Evolutionary conservation across 495 filamentous ascomycete genomes (phyloP), one percentile per base, ranked within the genome.

Genomic region (Aspergillus sclerotioniger): DNA sequence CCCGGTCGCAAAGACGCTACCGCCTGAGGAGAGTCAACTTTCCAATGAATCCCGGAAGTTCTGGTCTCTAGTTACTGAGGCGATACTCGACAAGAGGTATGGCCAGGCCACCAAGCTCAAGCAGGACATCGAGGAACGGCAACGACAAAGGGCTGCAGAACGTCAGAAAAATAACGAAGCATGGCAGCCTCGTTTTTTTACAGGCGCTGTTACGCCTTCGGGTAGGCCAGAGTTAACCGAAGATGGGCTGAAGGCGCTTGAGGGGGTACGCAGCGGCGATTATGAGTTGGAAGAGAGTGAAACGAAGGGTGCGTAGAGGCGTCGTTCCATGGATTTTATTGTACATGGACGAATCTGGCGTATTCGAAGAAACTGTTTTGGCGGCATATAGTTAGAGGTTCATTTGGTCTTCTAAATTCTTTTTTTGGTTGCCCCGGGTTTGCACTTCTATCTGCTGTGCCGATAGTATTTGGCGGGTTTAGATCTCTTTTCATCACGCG

Each of bases 121-220:
- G 73, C 83, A 90, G 46, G 91, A 96, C 62, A 84, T 98, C 10
- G 93, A 98, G 72, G 92, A 98, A 65, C 82, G 84, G 17, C 93
- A 98, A 71, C 81, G 93, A 33, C 81, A 89, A 62, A 91, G 88
- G 71, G 91, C 90, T 1, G 83, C 88, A n/a, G 85, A 91, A 59
- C 80, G 93, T 25, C 85, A 90, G 58, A 78, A 75, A 12, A 80
- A 78, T 9, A 78, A 82, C 16, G 80, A 81, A 49, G 78, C 86
- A 16, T 98, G 90, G 89, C 80, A 86, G 57, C 94, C 94, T n/a
- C 79, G 91, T 21, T 98, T 96, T 72, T 98, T 98, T 69, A 88
- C 84, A 5, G 84, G 86, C 9, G 83, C 82, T 1, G 83, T 87
- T 9, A 88, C 87, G 56, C 86, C 89, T 19, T 71, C 84, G 15